Conservation (phyloP, 352 stramenopile genomes). For the Phytophthora hybrid region DNA sequence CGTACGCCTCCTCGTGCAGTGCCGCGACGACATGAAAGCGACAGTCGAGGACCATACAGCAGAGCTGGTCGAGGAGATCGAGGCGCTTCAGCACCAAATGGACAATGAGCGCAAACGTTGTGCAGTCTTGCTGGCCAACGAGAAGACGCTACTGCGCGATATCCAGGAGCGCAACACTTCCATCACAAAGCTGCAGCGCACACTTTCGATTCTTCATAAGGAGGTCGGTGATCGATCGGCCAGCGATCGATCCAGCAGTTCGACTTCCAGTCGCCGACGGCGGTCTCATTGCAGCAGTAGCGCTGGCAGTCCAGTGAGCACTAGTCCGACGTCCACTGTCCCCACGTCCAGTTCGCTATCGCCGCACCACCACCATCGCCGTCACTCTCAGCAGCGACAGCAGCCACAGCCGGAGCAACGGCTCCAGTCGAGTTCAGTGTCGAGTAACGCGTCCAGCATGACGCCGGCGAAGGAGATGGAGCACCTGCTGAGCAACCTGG, state of each 20-base stretch:
- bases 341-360: slow-evolving; percentile 38
- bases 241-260: slow-evolving; percentile 31
- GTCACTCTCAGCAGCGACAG: slow-evolving; percentile 21
- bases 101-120: slow-evolving; percentile 74
- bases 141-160: slow-evolving; percentile 76
- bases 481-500: slow-evolving; percentile 70
- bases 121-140: slow-evolving; percentile 66
- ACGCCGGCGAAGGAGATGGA: slow-evolving; percentile 67
- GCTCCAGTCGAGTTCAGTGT: slow-evolving; percentile 23
- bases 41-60: slow-evolving; percentile 69
- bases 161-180: slow-evolving; percentile 71
- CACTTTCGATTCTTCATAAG: slow-evolving; percentile 48
- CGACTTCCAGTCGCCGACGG: slow-evolving; percentile 24
- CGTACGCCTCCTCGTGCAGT: slow-evolving; percentile 62
- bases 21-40: slow-evolving; percentile 71
- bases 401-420: slow-evolving; percentile 13
- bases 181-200: slow-evolving; percentile 63
- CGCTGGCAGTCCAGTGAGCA: slow-evolving; percentile 35
- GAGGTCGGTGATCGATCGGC: slow-evolving; percentile 22
- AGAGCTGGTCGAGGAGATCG: slow-evolving; percentile 77
- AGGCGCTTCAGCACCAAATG: slow-evolving; percentile 67
- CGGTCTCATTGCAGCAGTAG: slow-evolving; percentile 36
- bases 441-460: slow-evolving; percentile 19
- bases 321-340: slow-evolving; percentile 44
- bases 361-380: slow-evolving; percentile 18